Evolutionary conservation across 2,329 filamentous ascomycete genomes (phyloP).

Genomic region (Ophiostoma piceae): DNA sequence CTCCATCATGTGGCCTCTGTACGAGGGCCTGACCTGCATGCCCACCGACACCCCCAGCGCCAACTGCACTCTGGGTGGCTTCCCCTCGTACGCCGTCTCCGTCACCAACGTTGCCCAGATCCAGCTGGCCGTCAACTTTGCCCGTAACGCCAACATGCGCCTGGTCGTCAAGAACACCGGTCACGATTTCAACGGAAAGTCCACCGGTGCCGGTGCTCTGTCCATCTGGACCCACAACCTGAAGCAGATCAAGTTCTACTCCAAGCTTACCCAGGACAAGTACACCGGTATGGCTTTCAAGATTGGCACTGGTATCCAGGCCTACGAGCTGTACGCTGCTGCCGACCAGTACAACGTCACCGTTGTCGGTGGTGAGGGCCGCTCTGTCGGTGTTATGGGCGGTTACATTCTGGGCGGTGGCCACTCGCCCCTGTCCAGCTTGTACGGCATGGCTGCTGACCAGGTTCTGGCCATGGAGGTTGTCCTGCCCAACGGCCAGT

Average conservation of each 20-base stretch:
- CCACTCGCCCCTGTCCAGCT: constrained; percentile 47
- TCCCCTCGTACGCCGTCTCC: constrained; percentile 41
- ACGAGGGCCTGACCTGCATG: constrained; percentile 38
- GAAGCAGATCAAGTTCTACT: constrained; percentile 43
- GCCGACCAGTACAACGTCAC: constrained; percentile 43
- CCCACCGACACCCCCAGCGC: constrained; percentile 27
- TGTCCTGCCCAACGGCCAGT: constrained; percentile 42
- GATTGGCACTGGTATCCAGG: constrained; percentile 47
- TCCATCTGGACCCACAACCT: constrained; percentile 35
- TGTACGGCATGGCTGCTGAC: constrained; percentile 48
- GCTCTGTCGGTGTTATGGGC: constrained; percentile 48
- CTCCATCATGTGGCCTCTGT: constrained; percentile 40
- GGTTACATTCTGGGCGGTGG: constrained; percentile 48
- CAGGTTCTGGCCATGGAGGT: constrained; percentile 46
- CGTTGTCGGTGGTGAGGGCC: constrained; percentile 44
- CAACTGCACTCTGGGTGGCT: constrained; percentile 37
- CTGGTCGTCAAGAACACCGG: constrained; percentile 50
- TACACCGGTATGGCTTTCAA: constrained; percentile 30
- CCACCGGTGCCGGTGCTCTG: constrained; percentile 37
- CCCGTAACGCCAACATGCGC: constrained; percentile 43
- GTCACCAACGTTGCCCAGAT: constrained; percentile 41
- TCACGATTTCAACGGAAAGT: constrained; percentile 45
- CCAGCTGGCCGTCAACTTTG: constrained; percentile 45
- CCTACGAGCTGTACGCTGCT: constrained; percentile 49
- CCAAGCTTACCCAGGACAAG: constrained; percentile 34